Conservation (phyloP, 2,329 filamentous ascomycete genomes). For the Tolypocladium guangdongense region DNA sequence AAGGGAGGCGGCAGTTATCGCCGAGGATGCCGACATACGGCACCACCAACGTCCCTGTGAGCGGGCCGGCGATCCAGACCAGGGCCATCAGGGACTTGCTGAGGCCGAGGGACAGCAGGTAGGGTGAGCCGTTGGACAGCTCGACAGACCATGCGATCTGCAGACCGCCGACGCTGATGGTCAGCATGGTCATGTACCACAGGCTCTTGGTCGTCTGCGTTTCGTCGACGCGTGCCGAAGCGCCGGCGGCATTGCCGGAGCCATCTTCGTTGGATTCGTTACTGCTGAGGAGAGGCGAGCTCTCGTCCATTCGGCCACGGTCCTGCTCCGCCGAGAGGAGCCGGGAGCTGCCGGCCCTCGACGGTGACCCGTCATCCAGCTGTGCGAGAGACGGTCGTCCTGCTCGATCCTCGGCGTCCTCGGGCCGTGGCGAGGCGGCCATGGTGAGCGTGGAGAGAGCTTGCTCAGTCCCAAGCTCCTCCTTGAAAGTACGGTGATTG, state of each 20-base stretch:
- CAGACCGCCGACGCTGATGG: slow-evolving; percentile 74
- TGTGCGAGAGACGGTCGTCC: not conserved
- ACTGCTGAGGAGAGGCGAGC: slow-evolving; percentile 17
- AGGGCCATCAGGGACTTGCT: slow-evolving; percentile 75
- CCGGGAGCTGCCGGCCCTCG: not conserved
- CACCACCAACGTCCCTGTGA: slow-evolving; percentile 70
- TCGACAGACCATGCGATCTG: slow-evolving; percentile 97
- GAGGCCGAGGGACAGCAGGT: slow-evolving; percentile 67
- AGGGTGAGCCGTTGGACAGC: slow-evolving; percentile 83
- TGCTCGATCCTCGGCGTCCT: not conserved
- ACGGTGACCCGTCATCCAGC: not conserved
- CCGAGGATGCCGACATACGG: slow-evolving; percentile 75
- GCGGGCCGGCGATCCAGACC: slow-evolving; percentile 74
- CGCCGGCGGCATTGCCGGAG: not conserved
- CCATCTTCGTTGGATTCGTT: not conserved
- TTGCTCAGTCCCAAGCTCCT: not conserved
- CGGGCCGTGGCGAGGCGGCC: not conserved
- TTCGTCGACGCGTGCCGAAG: slow-evolving; percentile 11
- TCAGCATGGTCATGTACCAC: slow-evolving; percentile 79
- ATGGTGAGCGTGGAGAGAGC: not conserved
- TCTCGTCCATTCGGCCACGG: slow-evolving; percentile 13
- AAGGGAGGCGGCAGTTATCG: slow-evolving; percentile 62
- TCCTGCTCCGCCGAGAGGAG: slow-evolving; percentile 7
- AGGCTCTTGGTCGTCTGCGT: slow-evolving; percentile 62
- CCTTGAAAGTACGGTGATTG: not conserved